Percentiles rank a stretch among this genome's conserved stretches.
phyloP scores from a whole-genome alignment of 768 basidiomycete species.

The Cystoderma amianthinum region DNA sequence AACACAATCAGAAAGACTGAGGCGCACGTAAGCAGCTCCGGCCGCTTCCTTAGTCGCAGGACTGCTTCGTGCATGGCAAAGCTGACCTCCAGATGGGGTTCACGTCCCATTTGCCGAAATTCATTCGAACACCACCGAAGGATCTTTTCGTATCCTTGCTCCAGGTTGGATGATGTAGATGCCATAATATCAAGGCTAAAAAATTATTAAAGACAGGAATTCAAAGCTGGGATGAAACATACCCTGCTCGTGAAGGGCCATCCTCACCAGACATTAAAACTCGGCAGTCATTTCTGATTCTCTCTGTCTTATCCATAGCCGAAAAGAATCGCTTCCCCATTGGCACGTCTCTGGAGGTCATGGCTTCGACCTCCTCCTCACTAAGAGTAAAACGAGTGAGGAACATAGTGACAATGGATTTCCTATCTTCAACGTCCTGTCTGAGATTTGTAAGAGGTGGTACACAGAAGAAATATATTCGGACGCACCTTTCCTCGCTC shows the following conservation, averaged over 20 bases:
- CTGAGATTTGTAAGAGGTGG: conserved; percentile 24
- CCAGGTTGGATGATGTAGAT: conserved; percentile 72
- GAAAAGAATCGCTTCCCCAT: conserved; percentile 71
- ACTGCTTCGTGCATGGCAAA: conserved; percentile 66
- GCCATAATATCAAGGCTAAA: conserved; percentile 84
- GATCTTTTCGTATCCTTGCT: conserved; percentile 87
- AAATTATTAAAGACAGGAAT: background rate
- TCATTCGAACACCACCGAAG: conserved; percentile 81
- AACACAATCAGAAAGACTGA: conserved; percentile 4
- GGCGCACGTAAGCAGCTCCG: conserved; percentile 68
- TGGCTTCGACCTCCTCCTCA: conserved; percentile 61
- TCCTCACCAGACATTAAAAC: conserved; percentile 84
- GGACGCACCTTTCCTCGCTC: conserved; percentile 59
- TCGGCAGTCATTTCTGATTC: conserved; percentile 78
- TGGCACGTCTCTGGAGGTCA: conserved; percentile 75
- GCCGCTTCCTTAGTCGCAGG: conserved; percentile 63
- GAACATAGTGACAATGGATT: conserved; percentile 73
- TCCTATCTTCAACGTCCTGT: conserved; percentile 61
- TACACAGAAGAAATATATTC: background rate
- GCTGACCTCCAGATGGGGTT: conserved; percentile 65
- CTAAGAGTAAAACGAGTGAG: conserved; percentile 80
- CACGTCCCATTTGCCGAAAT: conserved; percentile 73
- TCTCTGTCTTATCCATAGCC: conserved; percentile 82
- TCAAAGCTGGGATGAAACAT: conserved; percentile 8
- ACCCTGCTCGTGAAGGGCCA: conserved; percentile 75